Evolutionary conservation across 768 basidiomycete species (phyloP).

Genomic region (Rhodotorula babjevae): DNA sequence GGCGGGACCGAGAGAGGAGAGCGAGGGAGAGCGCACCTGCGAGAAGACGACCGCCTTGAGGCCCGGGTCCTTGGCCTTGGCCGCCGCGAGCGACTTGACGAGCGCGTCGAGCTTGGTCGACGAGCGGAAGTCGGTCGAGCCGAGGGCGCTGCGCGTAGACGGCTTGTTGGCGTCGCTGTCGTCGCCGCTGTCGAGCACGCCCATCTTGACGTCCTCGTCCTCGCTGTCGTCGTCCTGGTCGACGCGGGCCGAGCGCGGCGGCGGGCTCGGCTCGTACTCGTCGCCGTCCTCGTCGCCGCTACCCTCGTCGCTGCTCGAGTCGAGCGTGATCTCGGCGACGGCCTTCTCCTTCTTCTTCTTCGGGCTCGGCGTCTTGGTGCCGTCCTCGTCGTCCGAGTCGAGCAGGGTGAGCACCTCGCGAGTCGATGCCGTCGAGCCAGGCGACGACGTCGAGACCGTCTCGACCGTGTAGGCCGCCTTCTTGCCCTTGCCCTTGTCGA

Average conservation of each 20-base stretch:
- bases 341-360: not conserved
- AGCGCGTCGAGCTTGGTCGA: slow-evolving; percentile 89
- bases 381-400: slow-evolving; percentile 28
- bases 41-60: slow-evolving; percentile 80
- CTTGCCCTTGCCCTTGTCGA: slow-evolving; percentile 6
- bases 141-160: slow-evolving; percentile 46
- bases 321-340: slow-evolving; percentile 22
- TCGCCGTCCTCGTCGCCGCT: slow-evolving; percentile 40
- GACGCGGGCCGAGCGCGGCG: not conserved
- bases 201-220: not conserved
- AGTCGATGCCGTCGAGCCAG: slow-evolving; percentile 9
- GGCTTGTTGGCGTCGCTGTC: slow-evolving; percentile 1
- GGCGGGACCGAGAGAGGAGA: accelerated
- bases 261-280: slow-evolving; percentile 25
- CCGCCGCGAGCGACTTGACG: slow-evolving; percentile 63
- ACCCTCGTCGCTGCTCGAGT: slow-evolving; percentile 5
- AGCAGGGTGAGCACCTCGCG: slow-evolving; percentile 28
- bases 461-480: slow-evolving; percentile 22
- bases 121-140: slow-evolving; percentile 76
- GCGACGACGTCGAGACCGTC: slow-evolving; percentile 27
- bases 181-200: slow-evolving; percentile 1
- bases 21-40: slow-evolving; percentile 11
- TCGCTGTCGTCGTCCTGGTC: not conserved
- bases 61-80: slow-evolving; percentile 57
- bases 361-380: slow-evolving; percentile 1